These are phyloP conservation scores for Sphaerosporella brunnea DNA, from an alignment of 495 filamentous ascomycete species.

Conservation along the genomic window DNA sequence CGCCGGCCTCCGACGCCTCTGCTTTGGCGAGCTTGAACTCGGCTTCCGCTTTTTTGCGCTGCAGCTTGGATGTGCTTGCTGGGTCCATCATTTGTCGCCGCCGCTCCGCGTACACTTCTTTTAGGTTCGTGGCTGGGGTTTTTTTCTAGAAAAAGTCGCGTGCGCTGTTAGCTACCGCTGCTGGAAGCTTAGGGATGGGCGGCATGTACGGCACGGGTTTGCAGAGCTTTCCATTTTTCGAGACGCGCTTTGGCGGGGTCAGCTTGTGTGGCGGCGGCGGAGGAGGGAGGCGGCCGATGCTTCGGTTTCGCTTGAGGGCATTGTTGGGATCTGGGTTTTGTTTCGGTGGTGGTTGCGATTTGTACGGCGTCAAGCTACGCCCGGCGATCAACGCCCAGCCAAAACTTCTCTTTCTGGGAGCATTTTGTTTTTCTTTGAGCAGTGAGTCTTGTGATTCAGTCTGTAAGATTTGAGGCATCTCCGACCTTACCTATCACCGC, in stretches of 20 bases:
- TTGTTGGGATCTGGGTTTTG: slow-evolving; percentile 3
- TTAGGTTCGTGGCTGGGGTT: slow-evolving; percentile 57
- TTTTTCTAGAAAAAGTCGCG: slow-evolving; percentile 40
- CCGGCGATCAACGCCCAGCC: no score
- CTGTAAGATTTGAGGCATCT: no score
- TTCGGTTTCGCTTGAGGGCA: slow-evolving; percentile 6
- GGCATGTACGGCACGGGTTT: slow-evolving; percentile 47
- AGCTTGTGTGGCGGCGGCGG: background rate
- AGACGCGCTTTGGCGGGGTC: slow-evolving; percentile 35
- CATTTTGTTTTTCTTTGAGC: no score
- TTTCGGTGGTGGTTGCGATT: no score
- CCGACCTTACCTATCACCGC: no score
- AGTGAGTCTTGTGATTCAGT: no score
- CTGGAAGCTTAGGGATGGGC: background rate
- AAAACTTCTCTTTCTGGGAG: no score
- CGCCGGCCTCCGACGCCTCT: slow-evolving; percentile 63
- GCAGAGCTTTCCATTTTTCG: slow-evolving; percentile 66
- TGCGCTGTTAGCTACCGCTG: slow-evolving; percentile 15
- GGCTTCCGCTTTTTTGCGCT: slow-evolving; percentile 66
- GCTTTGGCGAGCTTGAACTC: slow-evolving; percentile 88
- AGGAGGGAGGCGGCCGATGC: slow-evolving; percentile 9
- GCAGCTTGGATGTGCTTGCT: slow-evolving; percentile 47
- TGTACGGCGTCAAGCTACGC: no score
- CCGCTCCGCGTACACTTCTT: slow-evolving; percentile 67
- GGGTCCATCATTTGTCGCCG: slow-evolving; percentile 65